These are phyloP conservation scores for Nemania sp. DNA, from an alignment of 2,329 filamentous ascomycete genomes.

Conservation along the genomic window DNA sequence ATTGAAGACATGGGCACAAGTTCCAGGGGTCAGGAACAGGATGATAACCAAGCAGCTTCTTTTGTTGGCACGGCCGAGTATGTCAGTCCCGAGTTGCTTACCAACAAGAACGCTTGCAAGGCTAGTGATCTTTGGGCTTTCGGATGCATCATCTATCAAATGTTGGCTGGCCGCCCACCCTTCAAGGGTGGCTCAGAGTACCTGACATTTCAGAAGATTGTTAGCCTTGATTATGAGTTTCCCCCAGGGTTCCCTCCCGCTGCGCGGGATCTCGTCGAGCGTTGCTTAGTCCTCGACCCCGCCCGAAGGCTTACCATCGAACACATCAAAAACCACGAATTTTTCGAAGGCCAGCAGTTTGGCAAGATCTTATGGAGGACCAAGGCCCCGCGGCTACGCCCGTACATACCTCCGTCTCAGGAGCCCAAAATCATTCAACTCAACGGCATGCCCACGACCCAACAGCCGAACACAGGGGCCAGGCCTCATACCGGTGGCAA, in stretches of 20 bases:
- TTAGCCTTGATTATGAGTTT: constrained; percentile 91
- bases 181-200: constrained; percentile 98
- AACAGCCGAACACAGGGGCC: constrained; percentile 34
- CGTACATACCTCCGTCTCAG: constrained; percentile 77
- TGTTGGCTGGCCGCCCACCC: constrained; percentile 91
- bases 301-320: constrained; percentile 84
- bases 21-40: constrained; percentile 47
- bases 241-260: constrained; percentile 84
- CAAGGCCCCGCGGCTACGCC: constrained; percentile 84
- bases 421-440: constrained; percentile 77
- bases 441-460: constrained; percentile 56
- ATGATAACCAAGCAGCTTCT: constrained; percentile 80
- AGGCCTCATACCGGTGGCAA: constrained; percentile 44
- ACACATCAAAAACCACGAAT: constrained; percentile 94
- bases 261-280: constrained; percentile 86
- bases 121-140: constrained; percentile 98
- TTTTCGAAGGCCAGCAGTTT: constrained; percentile 87
- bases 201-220: constrained; percentile 97
- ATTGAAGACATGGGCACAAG: constrained; percentile 45
- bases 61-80: constrained; percentile 99
- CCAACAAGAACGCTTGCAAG: constrained; percentile 96
- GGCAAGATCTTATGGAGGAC: constrained; percentile 85
- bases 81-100: constrained; percentile 95
- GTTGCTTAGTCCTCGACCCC: constrained; percentile 88
- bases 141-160: constrained; percentile 96